Evolutionary conservation across 208 protist species (phyloP).

Genomic region (Jaenimonas drosophilae): DNA sequence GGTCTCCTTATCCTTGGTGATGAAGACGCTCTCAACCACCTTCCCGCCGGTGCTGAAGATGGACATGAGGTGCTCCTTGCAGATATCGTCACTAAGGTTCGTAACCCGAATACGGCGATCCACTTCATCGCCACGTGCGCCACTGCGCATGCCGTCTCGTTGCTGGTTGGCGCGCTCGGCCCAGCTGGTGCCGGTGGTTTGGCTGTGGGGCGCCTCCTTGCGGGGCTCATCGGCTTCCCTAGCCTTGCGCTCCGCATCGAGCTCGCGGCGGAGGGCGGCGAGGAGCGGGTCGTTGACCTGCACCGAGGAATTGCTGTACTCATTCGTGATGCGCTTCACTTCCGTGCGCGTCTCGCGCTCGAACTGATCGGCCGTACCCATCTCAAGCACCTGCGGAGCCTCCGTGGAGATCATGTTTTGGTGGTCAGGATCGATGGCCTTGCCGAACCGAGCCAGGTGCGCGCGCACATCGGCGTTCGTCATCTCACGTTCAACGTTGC

Average conservation of each 20-base stretch:
- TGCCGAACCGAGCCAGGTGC: constrained; percentile 39
- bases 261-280: constrained; percentile 13
- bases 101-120: constrained; percentile 54
- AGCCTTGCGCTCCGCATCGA: constrained; percentile 19
- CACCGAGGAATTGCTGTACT: constrained; percentile 34
- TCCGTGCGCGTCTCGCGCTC: constrained; percentile 64
- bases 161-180: constrained; percentile 14
- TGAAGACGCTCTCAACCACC: constrained; percentile 40
- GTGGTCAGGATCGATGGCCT: constrained; percentile 18
- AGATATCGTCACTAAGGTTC: constrained; percentile 79
- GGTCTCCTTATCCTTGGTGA: constrained; percentile 45
- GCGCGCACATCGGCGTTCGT: constrained; percentile 44
- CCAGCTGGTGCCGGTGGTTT: constrained; percentile 30
- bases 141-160: constrained; percentile 12
- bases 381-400: constrained; percentile 63
- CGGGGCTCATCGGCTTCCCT: constrained; percentile 5
- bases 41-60: constrained; percentile 59
- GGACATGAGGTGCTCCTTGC: constrained; percentile 54
- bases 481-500: constrained; percentile 40
- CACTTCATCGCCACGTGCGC: constrained; percentile 20
- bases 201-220: constrained; percentile 6
- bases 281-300: constrained; percentile 54
- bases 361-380: constrained; percentile 60
- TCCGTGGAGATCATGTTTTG: constrained; percentile 43
- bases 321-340: constrained; percentile 63